Base-by-base conservation (phyloP, 805 yeast species). In the Nakazawaea ambrosiae region DNA sequence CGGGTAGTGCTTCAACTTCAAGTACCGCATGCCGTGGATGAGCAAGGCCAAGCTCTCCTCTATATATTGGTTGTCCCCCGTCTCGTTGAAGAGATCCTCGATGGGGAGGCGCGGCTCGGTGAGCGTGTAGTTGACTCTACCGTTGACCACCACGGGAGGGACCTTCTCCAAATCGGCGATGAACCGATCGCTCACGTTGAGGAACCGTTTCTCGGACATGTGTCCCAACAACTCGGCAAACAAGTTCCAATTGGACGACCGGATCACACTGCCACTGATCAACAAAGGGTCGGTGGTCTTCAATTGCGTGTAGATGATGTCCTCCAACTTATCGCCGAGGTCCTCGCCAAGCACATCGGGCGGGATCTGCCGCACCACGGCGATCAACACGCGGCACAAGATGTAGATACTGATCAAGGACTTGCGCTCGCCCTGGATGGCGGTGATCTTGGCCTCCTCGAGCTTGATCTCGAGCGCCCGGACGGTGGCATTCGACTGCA, bases 161-260 rank as follows among this genome's bases (percentile, higher is more conserved):
- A 81, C 68, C 50, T 82, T 86, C 51, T 92, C 98, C 37, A 92
- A 60, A 50, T 90, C 97, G 0, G 95, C 94, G 37, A 92, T 83
- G 51, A 92, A 92, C 40, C 96, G 63, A 55, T 92, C 98, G 51
- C 95, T 85, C 1, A 92, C 97, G 39, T 88, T 80, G 10, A 86
- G 55, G 47, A 92, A 88, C 36, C 94, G 69, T 45, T 78, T 78
- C 31, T 75, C 82, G 0, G 96, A 85, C 95, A 94, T 88, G 45
- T 78, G 80, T 1, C 98, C 98, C 28, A 94, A 60, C 5, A 92
- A 64, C 44, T 83, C 84, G 0, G 97, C 95, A 57, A 92, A 80
- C 25, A 89, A 68, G 50, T 84, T 81, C 97, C 97, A 92, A 55
- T 92, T 92, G 0, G 96, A 87, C 6, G 92, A 79, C 40, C 95